Base-by-base conservation (phyloP, 2,329 filamentous ascomycete genomes). In the Ophiostoma triangulosporum region DNA sequence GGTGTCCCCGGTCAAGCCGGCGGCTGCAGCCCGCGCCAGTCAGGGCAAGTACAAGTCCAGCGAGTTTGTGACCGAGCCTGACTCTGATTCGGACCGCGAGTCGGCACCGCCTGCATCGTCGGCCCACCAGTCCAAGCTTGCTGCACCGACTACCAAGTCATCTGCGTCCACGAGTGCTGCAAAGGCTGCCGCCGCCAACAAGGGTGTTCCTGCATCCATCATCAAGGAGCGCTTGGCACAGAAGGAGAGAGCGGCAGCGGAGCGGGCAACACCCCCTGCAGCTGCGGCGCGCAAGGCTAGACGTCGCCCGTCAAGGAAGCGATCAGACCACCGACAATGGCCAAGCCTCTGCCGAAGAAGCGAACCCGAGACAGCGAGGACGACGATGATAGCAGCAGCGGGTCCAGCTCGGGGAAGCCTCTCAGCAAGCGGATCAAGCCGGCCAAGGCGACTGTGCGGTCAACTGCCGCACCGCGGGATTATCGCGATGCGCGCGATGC, bases 361-460 rank as follows among this genome's bases (percentile, higher is more conserved):
- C 75, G 79, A 32, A 62, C 70, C 2, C 73, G 76, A 1, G 76
- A 77, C 38, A 65, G 71, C 43, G 72, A 74, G 6, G 70, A 73
- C 14, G 76, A 78, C 15, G 76, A 78, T 57, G 77, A 58, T 35
- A 59, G 76, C 54, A 80, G 76, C 58, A 77, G 76, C 54, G 79
- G 76, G 60, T 81, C 77, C 2, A 80, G 77, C 64, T 81, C 78
- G 0, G 75, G 75, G 14, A 76, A 74, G 11, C 77, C 77, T 3
- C 66, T 81, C 11, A 75, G 71, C 61, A 80, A 80, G 65, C 73
- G 77, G n/a, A 67, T 74, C 59, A 79, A 78, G 67, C 66, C 71
- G 1, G 31, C 56, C 50, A 65, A 65, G 56, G n/a, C 57, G 3
- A 22, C 56, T 22, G 17, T 54, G 6, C 57, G 54, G 50, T 2